A percentile compares a stretch with the other conserved stretches of the same genome.
phyloP scores from a whole-genome alignment of 2,329 filamentous ascomycete genomes.

The Alternaria gaisen region DNA sequence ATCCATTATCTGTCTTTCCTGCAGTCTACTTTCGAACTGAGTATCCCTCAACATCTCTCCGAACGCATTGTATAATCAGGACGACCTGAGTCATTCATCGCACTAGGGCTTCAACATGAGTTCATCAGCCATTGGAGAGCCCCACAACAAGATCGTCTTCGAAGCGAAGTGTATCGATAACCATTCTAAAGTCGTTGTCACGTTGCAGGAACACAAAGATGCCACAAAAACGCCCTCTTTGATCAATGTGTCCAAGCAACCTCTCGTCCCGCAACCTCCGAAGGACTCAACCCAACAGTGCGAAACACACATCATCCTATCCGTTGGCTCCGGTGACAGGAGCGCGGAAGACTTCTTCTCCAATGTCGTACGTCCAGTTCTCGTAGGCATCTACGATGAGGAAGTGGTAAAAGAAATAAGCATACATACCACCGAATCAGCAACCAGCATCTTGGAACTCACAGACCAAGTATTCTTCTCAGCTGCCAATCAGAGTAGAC shows the following conservation, averaged over 20 bases:
- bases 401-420: conserved; percentile 52
- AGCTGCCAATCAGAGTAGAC: conserved; percentile 57
- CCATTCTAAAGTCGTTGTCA: conserved; percentile 7
- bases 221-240: conserved; percentile 25
- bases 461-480: conserved; percentile 61
- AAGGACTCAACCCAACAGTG: conserved; percentile 15
- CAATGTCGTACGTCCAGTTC: conserved; percentile 50
- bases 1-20: neutral
- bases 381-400: conserved; percentile 53
- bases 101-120: neutral
- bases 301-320: conserved; percentile 56
- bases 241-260: conserved; percentile 29
- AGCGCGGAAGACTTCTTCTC: conserved; percentile 53
- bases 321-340: conserved; percentile 55
- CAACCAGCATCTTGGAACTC: conserved; percentile 71
- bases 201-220: conserved; percentile 26
- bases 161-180: conserved; percentile 17
- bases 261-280: conserved; percentile 15
- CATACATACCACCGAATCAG: conserved; percentile 70
- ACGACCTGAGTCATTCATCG: conserved; percentile 6
- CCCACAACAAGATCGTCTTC: conserved; percentile 16
- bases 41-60: neutral
- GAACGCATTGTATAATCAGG: neutral
- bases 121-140: neutral
- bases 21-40: neutral